Evolutionary conservation across 495 filamentous ascomycete species (phyloP).

Genomic region (Stereocaulon alpinum): DNA sequence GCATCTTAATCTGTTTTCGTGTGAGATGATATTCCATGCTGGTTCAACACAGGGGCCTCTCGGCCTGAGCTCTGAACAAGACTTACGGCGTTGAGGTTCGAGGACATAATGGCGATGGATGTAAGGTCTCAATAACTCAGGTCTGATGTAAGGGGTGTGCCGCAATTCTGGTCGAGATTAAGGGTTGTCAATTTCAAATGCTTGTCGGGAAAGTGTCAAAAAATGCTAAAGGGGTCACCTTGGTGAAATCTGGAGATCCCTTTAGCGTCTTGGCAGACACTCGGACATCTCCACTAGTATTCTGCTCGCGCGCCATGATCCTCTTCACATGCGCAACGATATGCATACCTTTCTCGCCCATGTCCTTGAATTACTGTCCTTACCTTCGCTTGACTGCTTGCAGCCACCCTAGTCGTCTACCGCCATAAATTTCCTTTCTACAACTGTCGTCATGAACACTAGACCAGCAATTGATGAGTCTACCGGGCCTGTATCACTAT

Average conservation of each 20-base stretch:
- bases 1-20: conserved; percentile 69
- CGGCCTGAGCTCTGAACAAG: conserved; percentile 3
- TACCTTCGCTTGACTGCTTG: not conserved
- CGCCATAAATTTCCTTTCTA: conserved; percentile 5
- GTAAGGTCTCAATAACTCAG: not conserved
- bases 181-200: not conserved
- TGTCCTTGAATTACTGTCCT: not conserved
- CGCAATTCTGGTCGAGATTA: conserved; percentile 2
- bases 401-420: conserved; percentile 3
- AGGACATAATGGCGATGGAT: conserved; percentile 44
- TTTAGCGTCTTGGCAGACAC: not conserved
- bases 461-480: conserved; percentile 73
- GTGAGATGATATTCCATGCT: not conserved
- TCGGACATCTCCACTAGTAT: not conserved
- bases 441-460: conserved; percentile 65
- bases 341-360: not conserved
- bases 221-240: conserved; percentile 16
- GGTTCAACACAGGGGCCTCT: not conserved
- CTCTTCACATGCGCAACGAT: not conserved
- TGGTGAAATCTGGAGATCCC: conserved; percentile 8
- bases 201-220: not conserved
- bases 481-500: conserved; percentile 63
- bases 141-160: conserved; percentile 11
- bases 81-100: conserved; percentile 52
- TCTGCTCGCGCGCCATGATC: not conserved